These are phyloP conservation scores for Trypanosoma mega DNA, from an alignment of 208 protist genomes.

Conservation along the genomic window DNA sequence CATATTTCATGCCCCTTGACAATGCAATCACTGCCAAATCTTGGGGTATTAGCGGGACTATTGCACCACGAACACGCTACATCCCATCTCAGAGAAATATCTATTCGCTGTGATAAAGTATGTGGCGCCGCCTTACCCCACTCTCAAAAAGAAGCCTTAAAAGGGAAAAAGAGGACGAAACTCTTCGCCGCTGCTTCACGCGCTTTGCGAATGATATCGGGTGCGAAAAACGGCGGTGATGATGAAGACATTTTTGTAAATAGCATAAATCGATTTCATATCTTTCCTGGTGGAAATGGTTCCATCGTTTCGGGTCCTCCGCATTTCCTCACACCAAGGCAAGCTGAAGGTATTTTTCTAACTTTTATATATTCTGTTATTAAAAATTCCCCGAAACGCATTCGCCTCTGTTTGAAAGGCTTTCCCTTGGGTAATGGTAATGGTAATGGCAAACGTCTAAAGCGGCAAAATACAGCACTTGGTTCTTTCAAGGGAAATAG, in stretches of 20 bases:
- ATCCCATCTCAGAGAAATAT: conserved; percentile 33
- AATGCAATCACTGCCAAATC: conserved; percentile 51
- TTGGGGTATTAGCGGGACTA: conserved; percentile 63
- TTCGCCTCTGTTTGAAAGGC: conserved; percentile 5
- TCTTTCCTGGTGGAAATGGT: too few relatives aligned
- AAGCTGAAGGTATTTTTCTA: background rate
- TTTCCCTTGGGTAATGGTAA: background rate
- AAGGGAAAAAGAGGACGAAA: too few relatives aligned
- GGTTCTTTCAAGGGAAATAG: too few relatives aligned
- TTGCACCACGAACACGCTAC: conserved; percentile 46
- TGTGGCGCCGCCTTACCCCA: conserved; percentile 26
- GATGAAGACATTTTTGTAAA: too few relatives aligned
- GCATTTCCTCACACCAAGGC: conserved; percentile 10
- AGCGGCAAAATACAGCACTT: too few relatives aligned
- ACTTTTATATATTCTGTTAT: background rate
- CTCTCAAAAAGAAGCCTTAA: too few relatives aligned
- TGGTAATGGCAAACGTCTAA: too few relatives aligned
- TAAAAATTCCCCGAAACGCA: background rate
- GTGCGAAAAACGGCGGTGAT: too few relatives aligned
- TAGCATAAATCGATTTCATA: too few relatives aligned
- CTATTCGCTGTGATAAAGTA: conserved; percentile 39
- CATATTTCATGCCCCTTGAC: conserved; percentile 39
- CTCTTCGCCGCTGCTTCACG: too few relatives aligned
- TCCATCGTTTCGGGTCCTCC: conserved; percentile 3
- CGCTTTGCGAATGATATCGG: too few relatives aligned